phyloP scores from a whole-genome alignment of 805 yeast species.

The Barnettozyma siamensis region DNA sequence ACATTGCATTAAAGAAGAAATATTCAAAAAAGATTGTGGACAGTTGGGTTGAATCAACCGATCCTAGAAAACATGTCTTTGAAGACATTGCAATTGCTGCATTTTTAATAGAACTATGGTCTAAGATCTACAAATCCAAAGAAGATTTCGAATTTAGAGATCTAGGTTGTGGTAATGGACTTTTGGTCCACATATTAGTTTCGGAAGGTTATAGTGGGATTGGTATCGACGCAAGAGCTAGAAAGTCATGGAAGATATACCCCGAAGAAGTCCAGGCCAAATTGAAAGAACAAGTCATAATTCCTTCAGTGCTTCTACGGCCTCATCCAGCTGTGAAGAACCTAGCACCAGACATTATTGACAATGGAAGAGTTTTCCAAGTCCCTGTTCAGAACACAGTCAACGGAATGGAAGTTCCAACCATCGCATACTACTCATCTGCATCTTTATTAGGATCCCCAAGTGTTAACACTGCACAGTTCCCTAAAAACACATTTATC shows the following conservation, averaged over 20 bases:
- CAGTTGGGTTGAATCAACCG: conserved; percentile 90
- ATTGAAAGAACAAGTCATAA: conserved; percentile 69
- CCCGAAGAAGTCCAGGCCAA: conserved; percentile 55
- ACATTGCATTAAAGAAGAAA: conserved; percentile 73
- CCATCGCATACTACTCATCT: conserved; percentile 45
- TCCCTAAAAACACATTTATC: conserved; percentile 66
- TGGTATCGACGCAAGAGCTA: conserved; percentile 84
- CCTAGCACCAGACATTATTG: conserved; percentile 47
- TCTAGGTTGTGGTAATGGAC: conserved; percentile 93
- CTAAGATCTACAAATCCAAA: conserved; percentile 35
- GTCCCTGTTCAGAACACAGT: conserved; percentile 28
- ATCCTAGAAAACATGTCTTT: conserved; percentile 92
- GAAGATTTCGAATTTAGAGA: conserved; percentile 69
- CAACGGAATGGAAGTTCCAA: conserved; percentile 29
- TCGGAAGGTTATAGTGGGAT: conserved; percentile 77
- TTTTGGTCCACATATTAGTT: conserved; percentile 65
- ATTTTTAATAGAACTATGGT: conserved; percentile 85
- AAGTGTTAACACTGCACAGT: conserved; percentile 57
- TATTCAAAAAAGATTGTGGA: conserved; percentile 72
- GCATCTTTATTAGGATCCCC: conserved; percentile 42
- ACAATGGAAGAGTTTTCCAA: conserved; percentile 58
- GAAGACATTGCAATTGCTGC: conserved; percentile 97
- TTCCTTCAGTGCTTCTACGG: conserved; percentile 69
- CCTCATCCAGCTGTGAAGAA: conserved; percentile 60
- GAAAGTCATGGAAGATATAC: conserved; percentile 82